Conservation (phyloP, 106 monocot species). For the Phalaenopsis equestris region DNA sequence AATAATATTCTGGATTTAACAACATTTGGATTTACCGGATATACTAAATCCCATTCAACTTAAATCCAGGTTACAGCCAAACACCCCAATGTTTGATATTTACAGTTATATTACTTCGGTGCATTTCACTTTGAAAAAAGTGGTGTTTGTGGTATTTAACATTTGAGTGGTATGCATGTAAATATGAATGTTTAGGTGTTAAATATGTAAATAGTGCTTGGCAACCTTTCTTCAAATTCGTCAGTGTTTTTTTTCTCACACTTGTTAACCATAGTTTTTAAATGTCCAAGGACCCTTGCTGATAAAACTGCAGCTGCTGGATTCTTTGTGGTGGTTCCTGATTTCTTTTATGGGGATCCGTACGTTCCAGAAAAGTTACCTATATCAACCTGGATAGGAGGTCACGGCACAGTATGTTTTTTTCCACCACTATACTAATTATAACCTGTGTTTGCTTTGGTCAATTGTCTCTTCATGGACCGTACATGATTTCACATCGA, state of each 20-base stretch:
- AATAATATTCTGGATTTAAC: too few relatives aligned
- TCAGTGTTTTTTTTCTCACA: background rate
- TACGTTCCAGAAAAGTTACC: slow-evolving; percentile 17
- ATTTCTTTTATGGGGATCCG: slow-evolving; percentile 61
- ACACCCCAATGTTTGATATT: too few relatives aligned
- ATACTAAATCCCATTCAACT: too few relatives aligned
- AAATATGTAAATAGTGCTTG: too few relatives aligned
- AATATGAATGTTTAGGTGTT: too few relatives aligned
- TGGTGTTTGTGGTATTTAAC: too few relatives aligned
- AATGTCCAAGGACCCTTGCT: background rate
- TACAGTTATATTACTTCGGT: too few relatives aligned
- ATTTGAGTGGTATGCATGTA: too few relatives aligned
- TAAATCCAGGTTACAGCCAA: too few relatives aligned
- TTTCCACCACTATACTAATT: background rate
- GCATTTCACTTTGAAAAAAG: too few relatives aligned
- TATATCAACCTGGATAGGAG: slow-evolving; percentile 17
- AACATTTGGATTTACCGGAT: too few relatives aligned
- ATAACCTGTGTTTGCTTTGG: background rate
- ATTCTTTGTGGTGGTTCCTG: slow-evolving; percentile 68
- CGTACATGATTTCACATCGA: background rate
- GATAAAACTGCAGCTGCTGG: slow-evolving; percentile 52
- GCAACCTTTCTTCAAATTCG: background rate
- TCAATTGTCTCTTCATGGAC: background rate
- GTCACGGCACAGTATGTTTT: slow-evolving; percentile 23
- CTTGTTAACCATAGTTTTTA: background rate